Base-by-base conservation (phyloP, 345 rosid species). In the Corchorus capsularis region DNA sequence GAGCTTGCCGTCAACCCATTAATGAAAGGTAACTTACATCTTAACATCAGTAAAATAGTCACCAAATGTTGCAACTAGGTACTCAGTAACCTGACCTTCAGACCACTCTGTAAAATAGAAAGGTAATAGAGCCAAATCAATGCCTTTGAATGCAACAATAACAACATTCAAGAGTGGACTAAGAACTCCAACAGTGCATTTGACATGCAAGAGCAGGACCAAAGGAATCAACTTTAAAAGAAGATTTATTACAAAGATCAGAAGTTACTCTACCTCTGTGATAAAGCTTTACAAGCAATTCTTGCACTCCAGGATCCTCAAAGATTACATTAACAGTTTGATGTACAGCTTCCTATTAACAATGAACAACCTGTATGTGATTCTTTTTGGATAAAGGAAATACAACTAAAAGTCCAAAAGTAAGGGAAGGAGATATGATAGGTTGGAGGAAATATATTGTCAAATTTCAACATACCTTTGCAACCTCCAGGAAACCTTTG, bases 261-360 rank as follows among this genome's bases (percentile, higher is more conserved):
- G 8, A 43, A 45, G 43, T 47, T 41, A 50, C 27, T 46, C 10
- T 83, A 92, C 99, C 99, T 89, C 83, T 92, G 15, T 90, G 99
- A 87, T 94, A 96, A 82, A 94, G 94, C 87, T 94, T 96, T 77
- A 86, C 95, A 79, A 96, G 92, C 82, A 96, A 82, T 78, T 92
- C 97, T 80, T 91, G 89, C 83, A 96, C 98, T 78, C 99, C 99
- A 45, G 99, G 99, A 85, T 96, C 99, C 85, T 92, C 98, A 85
- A 96, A 94, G 80, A 96, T 91, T 76, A 96, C 95, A 59, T 82
- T 80, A 72, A 96, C 97, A 55, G 98, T 94, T 86, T 84, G 94
- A 82, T 87, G 91, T 75, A 96, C 97, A 75, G 97, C 97, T 87
- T 93, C 99, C 98, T 96, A 81, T 76, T 73, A 87, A 76, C 68